phyloP scores from a whole-genome alignment of 192 early-diverging fungal genomes.

The Pilobolus umbonatus region DNA sequence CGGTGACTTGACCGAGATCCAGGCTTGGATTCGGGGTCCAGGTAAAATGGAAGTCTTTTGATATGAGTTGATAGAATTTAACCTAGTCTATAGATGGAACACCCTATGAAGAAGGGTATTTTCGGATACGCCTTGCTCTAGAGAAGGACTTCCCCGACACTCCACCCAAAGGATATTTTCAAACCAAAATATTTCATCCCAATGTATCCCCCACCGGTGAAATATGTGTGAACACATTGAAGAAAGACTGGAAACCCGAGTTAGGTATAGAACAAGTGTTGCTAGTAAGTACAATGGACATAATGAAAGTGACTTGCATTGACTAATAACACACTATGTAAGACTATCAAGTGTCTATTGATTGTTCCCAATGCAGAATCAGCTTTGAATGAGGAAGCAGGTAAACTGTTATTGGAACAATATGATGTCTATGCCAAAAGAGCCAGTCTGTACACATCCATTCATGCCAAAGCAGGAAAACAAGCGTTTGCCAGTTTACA shows the following conservation, averaged over 20 bases:
- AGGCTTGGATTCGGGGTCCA: conserved; percentile 81
- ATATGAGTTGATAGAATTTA: not conserved
- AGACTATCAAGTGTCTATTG: conserved; percentile 93
- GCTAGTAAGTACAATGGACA: conserved; percentile 47
- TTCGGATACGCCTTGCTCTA: conserved; percentile 67
- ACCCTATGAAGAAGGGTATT: conserved; percentile 79
- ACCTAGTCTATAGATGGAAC: conserved; percentile 55
- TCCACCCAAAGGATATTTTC: conserved; percentile 81
- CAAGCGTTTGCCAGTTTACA: conserved; percentile 4
- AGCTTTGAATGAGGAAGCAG: conserved; percentile 94
- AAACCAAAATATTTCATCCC: conserved; percentile 96
- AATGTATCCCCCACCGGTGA: conserved; percentile 87
- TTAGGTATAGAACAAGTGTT: conserved; percentile 81
- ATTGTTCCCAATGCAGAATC: conserved; percentile 95
- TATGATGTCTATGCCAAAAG: conserved; percentile 82
- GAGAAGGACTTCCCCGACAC: conserved; percentile 71
- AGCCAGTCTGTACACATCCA: conserved; percentile 70
- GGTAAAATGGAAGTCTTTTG: conserved; percentile 31
- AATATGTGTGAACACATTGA: conserved; percentile 94
- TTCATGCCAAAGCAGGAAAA: conserved; percentile 62
- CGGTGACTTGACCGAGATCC: conserved; percentile 71
- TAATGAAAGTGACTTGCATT: not conserved
- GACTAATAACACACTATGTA: not conserved
- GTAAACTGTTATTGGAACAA: conserved; percentile 79
- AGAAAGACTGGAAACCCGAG: conserved; percentile 93